Evolutionary conservation across 495 filamentous ascomycete genomes (phyloP).

Genomic region (Trichoderma virens): DNA sequence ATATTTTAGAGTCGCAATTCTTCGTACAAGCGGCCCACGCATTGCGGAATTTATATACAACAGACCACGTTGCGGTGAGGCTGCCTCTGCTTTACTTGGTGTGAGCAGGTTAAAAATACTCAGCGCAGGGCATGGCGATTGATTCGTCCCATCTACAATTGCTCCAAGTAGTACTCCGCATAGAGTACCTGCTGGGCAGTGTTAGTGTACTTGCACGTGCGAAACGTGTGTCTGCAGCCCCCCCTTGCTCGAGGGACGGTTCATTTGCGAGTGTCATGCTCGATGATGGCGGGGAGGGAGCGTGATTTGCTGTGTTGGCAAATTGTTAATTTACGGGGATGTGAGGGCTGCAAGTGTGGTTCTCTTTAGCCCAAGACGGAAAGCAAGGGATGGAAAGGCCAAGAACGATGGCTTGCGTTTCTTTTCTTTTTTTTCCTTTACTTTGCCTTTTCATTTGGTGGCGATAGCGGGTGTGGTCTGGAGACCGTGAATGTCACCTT

Average conservation of each 20-base stretch:
- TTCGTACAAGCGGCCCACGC: neutral
- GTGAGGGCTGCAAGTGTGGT: neutral
- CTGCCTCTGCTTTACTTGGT: too few relatives aligned
- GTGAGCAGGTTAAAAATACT: too few relatives aligned
- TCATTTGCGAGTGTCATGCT: neutral
- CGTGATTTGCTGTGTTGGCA: neutral
- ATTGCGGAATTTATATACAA: neutral
- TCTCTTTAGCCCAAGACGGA: neutral
- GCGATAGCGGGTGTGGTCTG: too few relatives aligned
- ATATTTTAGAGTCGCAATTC: neutral
- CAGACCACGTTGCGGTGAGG: too few relatives aligned
- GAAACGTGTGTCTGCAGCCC: neutral
- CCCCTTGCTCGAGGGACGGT: neutral
- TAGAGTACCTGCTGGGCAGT: neutral
- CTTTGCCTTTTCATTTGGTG: too few relatives aligned
- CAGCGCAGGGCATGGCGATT: too few relatives aligned
- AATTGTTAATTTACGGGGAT: constrained; percentile 6
- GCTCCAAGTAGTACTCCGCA: neutral
- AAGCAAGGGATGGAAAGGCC: neutral
- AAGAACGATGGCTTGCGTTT: neutral
- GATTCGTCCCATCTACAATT: too few relatives aligned
- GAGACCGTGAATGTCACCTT: too few relatives aligned
- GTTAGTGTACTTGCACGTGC: neutral
- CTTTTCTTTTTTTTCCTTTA: neutral
- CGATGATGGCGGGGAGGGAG: neutral